Base-by-base conservation (phyloP, 495 filamentous ascomycete genomes). In the Penicillium silybi region DNA sequence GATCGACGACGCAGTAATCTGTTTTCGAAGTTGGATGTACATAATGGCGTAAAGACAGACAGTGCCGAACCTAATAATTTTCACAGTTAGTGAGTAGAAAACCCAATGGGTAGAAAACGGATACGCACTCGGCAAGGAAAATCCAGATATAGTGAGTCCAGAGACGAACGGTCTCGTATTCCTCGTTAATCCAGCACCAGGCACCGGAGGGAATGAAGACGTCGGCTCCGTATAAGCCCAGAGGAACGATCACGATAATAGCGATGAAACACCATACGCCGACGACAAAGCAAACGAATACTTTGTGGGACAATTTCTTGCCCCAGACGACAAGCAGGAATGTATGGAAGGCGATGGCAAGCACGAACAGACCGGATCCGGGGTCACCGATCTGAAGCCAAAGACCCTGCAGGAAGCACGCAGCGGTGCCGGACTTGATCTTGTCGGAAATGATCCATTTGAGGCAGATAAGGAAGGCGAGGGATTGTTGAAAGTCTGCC, bases 121-220 rank as follows among this genome's bases (percentile, higher is more conserved):
- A 13, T 3, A 32, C 29, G 11, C 29, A 32, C 29, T 89, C 80
- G 46, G 80, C 73, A 41, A 89, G 66, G 69, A 90, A 89, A 66
- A 90, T 87, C 80, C 84, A 92, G 54, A 90, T 75, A 60, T 92
- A 92, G 58, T 92, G 88, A 17, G 85, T 78, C 74, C 79, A 82
- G 1, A 92, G 77, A 54, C 86, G 86, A 37, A 82, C 71, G 6
- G 64, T 57, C 49, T 83, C 76, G 65, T 83, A 88, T 1, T 75
- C 64, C 35, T 73, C 63, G 56, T 79, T 85, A 27, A 90, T 79
- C 87, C 87, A 89, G 66, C 87, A 90, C 87, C 84, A 89, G 34
- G 81, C 79, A 11, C 78, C 75, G 1, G 84, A 81, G 10, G 82
- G 73, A 16, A 82, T 76, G 44, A 81, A 87, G 35, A 83, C 80